Percentiles rank a stretch among this genome's conserved stretches.
These are phyloP conservation scores for Arthroderma sp. DNA, from an alignment of 2,329 filamentous ascomycete species.

Conservation along the genomic window DNA sequence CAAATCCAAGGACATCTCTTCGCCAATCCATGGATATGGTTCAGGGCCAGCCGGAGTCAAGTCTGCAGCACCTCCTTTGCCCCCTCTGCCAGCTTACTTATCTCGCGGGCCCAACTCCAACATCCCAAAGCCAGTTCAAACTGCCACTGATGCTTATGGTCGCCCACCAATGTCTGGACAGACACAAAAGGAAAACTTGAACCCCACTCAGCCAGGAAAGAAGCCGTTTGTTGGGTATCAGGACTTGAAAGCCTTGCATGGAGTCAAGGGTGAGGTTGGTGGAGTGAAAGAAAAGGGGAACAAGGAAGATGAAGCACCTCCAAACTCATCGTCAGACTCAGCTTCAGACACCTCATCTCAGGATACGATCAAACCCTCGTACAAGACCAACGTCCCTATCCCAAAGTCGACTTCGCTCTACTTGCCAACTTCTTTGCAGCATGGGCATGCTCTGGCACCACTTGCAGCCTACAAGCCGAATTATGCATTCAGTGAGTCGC, in stretches of 20 bases:
- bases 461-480: neutral
- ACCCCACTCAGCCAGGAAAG: neutral
- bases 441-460: neutral
- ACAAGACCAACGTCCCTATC: neutral
- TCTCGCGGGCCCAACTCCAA: neutral
- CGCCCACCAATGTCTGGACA: neutral
- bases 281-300: neutral
- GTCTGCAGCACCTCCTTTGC: neutral
- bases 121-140: conserved; percentile 4
- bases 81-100: neutral
- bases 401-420: neutral
- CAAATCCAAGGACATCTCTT: neutral
- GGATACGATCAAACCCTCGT: neutral
- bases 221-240: conserved; percentile 12
- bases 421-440: neutral
- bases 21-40: neutral
- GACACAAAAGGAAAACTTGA: neutral
- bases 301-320: neutral
- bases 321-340: neutral
- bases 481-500: neutral
- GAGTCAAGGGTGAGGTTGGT: neutral
- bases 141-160: neutral
- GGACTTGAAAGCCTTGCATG: conserved; percentile 9
- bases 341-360: neutral
- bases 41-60: neutral